Conservation (phyloP, 2,329 filamentous ascomycete genomes). For the Phialocephala sp. region DNA sequence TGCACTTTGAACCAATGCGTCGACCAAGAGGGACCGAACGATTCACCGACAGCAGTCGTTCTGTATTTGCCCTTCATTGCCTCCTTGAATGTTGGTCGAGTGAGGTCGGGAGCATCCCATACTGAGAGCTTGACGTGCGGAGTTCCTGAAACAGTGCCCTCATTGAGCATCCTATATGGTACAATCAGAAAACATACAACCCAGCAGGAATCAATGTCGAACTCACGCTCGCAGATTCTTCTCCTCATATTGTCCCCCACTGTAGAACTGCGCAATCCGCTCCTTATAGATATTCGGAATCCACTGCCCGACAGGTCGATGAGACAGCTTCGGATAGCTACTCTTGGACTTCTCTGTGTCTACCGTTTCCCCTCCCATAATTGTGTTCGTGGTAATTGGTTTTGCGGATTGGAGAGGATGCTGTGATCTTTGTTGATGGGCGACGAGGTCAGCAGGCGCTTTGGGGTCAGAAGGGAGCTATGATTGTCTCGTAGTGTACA, state of each 20-base stretch:
- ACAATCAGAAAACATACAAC: constrained; percentile 21
- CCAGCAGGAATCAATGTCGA: neutral
- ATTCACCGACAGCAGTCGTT: constrained; percentile 74
- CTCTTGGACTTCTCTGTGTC: constrained; percentile 36
- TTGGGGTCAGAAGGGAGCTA: constrained; percentile 12
- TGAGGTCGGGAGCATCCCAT: constrained; percentile 80
- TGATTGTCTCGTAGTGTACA: constrained; percentile 15
- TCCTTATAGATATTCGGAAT: constrained; percentile 87
- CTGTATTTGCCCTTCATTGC: constrained; percentile 77
- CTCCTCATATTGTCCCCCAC: constrained; percentile 76
- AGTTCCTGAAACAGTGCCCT: constrained; percentile 69
- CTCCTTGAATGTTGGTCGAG: constrained; percentile 85
- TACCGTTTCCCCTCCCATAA: constrained; percentile 44
- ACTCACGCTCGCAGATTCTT: constrained; percentile 75
- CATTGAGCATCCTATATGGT: constrained; percentile 68
- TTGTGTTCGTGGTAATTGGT: constrained; percentile 31
- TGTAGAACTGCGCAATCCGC: constrained; percentile 81
- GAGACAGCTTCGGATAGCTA: constrained; percentile 42
- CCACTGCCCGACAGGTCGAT: constrained; percentile 70
- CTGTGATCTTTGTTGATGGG: constrained; percentile 19
- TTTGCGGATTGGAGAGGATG: constrained; percentile 21
- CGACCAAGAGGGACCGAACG: constrained; percentile 93
- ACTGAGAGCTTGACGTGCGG: constrained; percentile 84
- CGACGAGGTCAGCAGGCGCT: constrained; percentile 15
- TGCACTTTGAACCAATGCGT: constrained; percentile 96